Conservation (phyloP, 108 stramenopile genomes). For the Skeletonema marinoi region DNA sequence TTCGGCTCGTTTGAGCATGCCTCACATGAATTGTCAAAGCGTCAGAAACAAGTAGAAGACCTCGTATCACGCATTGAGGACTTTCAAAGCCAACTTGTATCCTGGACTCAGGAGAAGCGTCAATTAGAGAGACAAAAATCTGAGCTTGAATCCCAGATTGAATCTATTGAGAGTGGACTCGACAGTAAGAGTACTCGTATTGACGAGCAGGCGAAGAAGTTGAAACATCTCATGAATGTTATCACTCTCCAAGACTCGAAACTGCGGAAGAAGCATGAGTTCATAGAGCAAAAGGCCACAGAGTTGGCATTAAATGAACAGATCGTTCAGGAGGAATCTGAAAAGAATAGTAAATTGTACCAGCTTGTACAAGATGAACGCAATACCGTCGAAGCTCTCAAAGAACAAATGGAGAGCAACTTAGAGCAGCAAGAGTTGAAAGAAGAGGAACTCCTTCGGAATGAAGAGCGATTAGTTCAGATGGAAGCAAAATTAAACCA, state of each 20-base stretch:
- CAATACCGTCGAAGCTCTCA: slow-evolving; percentile 22
- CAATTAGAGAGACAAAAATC: slow-evolving; percentile 36
- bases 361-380: slow-evolving; percentile 27
- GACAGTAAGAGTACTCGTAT: slow-evolving; percentile 31
- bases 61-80: slow-evolving; percentile 33
- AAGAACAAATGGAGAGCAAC: slow-evolving; percentile 31
- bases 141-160: slow-evolving; percentile 24
- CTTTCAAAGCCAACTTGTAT: slow-evolving; percentile 25
- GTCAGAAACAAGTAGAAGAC: slow-evolving; percentile 34
- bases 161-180: slow-evolving; percentile 24
- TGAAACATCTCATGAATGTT: slow-evolving; percentile 38
- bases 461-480: slow-evolving; percentile 25
- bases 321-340: slow-evolving; percentile 22
- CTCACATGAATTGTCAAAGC: slow-evolving; percentile 23
- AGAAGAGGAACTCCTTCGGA: slow-evolving; percentile 30
- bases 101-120: slow-evolving; percentile 42
- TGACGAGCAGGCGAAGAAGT: slow-evolving; percentile 42
- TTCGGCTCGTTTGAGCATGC: slow-evolving; percentile 30
- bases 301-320: slow-evolving; percentile 25
- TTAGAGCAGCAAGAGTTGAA: slow-evolving; percentile 28
- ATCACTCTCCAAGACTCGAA: slow-evolving; percentile 39
- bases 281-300: slow-evolving; percentile 32
- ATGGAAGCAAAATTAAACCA: slow-evolving; percentile 31
- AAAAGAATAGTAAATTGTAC: slow-evolving; percentile 28
- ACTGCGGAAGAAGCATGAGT: slow-evolving; percentile 37